phyloP scores from a whole-genome alignment of 2,329 filamentous ascomycete genomes.

The Akanthomyces lecanii region DNA sequence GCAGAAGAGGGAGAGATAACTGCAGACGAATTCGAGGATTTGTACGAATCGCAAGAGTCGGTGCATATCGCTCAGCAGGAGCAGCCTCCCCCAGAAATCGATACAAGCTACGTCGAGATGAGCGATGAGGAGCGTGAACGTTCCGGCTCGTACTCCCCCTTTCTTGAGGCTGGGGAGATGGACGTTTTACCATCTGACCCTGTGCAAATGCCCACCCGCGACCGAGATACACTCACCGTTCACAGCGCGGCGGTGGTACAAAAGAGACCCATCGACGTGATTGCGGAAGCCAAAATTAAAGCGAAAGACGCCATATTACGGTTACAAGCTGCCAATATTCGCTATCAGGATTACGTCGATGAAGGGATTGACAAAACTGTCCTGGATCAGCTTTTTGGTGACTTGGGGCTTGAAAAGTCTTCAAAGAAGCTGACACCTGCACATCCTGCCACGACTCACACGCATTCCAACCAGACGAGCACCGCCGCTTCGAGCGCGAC shows the following conservation, averaged over 20 bases:
- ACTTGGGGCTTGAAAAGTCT: conserved; percentile 56
- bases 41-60: conserved; percentile 42
- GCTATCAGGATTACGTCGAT: conserved; percentile 67
- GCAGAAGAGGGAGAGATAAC: conserved; percentile 73
- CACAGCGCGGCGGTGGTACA: not conserved
- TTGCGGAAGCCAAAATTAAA: conserved; percentile 46
- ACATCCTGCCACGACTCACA: not conserved
- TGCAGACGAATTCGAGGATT: conserved; percentile 60
- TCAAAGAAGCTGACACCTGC: not conserved
- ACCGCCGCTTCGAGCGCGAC: not conserved
- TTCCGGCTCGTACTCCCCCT: conserved; percentile 51
- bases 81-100: conserved; percentile 6
- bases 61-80: not conserved
- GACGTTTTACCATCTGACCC: conserved; percentile 21
- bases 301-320: conserved; percentile 65
- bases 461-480: not conserved
- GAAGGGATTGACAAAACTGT: conserved; percentile 66
- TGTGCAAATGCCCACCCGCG: not conserved
- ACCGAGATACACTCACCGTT: not conserved
- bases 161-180: conserved; percentile 47
- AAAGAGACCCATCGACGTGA: conserved; percentile 3
- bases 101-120: conserved; percentile 19
- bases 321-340: conserved; percentile 62
- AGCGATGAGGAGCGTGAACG: conserved; percentile 34
- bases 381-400: conserved; percentile 61